Evolutionary conservation across 2,329 filamentous ascomycete species (phyloP).

Genomic region (Diaporthe sp.): DNA sequence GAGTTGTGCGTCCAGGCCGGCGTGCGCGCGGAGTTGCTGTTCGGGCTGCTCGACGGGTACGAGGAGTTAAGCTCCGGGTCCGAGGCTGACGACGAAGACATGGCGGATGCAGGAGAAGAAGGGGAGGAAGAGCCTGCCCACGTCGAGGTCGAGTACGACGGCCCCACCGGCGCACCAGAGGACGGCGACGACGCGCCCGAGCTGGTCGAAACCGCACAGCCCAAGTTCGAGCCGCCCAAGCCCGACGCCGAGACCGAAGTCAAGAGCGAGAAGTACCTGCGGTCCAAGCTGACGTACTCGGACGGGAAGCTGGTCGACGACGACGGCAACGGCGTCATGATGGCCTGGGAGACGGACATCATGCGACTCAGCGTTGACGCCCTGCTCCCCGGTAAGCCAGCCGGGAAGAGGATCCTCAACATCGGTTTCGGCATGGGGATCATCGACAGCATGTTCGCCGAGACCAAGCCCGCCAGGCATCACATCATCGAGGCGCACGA

Average conservation of each 20-base stretch:
- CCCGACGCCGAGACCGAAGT: conserved; percentile 60
- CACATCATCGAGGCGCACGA: conserved; percentile 92
- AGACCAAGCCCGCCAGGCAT: conserved; percentile 76
- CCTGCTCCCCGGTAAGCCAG: conserved; percentile 60
- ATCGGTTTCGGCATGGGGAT: conserved; percentile 95
- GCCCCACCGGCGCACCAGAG: conserved; percentile 44
- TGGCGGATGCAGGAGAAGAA: conserved; percentile 53
- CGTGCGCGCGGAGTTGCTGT: conserved; percentile 88
- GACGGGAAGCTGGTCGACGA: conserved; percentile 79
- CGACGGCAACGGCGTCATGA: conserved; percentile 89
- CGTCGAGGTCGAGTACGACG: conserved; percentile 37
- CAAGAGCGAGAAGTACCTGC: conserved; percentile 77
- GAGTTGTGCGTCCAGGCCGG: conserved; percentile 89
- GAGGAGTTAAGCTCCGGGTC: conserved; percentile 75
- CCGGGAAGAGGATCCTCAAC: conserved; percentile 81
- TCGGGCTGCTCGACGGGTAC: conserved; percentile 87
- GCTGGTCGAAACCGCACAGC: conserved; percentile 48
- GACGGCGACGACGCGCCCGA: conserved; percentile 52
- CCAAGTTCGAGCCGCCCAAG: conserved; percentile 54
- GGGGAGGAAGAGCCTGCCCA: conserved; percentile 41
- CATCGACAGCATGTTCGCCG: conserved; percentile 82
- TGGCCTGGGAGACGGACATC: conserved; percentile 91
- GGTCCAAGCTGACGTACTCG: conserved; percentile 75
- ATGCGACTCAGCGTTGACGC: conserved; percentile 83
- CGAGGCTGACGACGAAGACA: conserved; percentile 62